phyloP scores from a whole-genome alignment of 805 yeast genomes.

The Starmera dryadoides region DNA sequence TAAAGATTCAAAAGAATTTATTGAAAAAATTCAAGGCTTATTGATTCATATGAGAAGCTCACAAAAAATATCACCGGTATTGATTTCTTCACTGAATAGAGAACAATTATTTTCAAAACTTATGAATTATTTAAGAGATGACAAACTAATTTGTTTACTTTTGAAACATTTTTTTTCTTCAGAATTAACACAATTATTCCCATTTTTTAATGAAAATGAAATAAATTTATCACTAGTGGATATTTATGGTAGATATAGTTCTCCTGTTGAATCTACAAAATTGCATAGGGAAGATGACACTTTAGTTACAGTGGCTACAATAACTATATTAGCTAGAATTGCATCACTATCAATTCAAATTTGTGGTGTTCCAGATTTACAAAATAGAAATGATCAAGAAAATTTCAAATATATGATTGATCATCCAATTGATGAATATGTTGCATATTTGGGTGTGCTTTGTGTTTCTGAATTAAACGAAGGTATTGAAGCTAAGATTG shows the following conservation, averaged over 20 bases:
- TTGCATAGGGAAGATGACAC: neutral
- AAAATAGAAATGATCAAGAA: too few species aligned
- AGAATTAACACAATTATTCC: neutral
- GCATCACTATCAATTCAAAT: neutral
- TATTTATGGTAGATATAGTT: too few species aligned
- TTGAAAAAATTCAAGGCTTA: neutral
- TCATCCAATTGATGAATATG: neutral
- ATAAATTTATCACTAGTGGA: too few species aligned
- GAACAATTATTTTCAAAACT: neutral
- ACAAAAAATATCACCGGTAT: neutral
- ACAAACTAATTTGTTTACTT: neutral
- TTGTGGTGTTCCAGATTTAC: neutral
- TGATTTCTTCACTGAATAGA: too few species aligned
- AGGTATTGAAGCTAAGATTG: neutral
- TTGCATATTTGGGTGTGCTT: neutral
- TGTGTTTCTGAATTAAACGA: neutral
- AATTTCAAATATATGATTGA: neutral
- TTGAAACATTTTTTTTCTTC: neutral
- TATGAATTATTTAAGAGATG: neutral
- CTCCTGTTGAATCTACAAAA: too few species aligned
- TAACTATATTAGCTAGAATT: neutral
- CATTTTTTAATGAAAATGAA: neutral
- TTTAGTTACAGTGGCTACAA: neutral
- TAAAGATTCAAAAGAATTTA: neutral
- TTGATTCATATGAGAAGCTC: too few species aligned